Evolutionary conservation across 257 asterid genomes (phyloP), one percentile per base, ranked within the genome.

Genomic region (Solanum phureja): DNA sequence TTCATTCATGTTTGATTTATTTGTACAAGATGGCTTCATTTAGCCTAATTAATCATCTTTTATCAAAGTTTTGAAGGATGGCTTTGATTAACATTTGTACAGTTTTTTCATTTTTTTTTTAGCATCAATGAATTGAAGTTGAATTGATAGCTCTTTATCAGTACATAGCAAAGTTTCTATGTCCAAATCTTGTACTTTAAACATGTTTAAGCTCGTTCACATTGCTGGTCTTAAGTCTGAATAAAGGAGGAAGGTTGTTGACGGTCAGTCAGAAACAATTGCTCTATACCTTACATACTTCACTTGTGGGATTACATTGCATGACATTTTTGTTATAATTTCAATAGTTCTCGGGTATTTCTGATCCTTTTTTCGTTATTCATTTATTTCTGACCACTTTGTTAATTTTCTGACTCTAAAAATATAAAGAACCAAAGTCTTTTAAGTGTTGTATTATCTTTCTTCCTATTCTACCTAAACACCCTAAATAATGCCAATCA

Each of bases 31-130:
- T 82, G 69, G 44, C 88, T 89, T 89, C 88, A 88, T 89, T 60
- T 34, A 72, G 93, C 93, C 92, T 89, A 91, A 60, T 90, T 86
- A 90, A 60, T 90, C 86, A 82, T 90, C 87, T 90, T 87, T 87
- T 87, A 60, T 83, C 83, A 31, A 87, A 89, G 89, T 94, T 90
- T 90, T 88, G 84, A 85, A 83, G 38, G 7, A 14, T 84, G 83
- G 92, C 89, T 83, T 85, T 86, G 29, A 74, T 46, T 38, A 83
- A 83, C 44, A 68, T 83, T 38, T 85, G 62, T 60, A 35, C 72
- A 71, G 7, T 87, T 11, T 77, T 77, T 29, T 49, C 44, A 49
- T 18, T 3, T 33, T 16, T 82, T 82, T 82, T 83, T 90, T 86
- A 56, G 68, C 77, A 87, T 11, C 56, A 46, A 72, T 40, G 11